Evolutionary conservation across 2,329 filamentous ascomycete species (phyloP), one percentile per base, ranked within the genome.

Genomic region (Cytospora piceicola): DNA sequence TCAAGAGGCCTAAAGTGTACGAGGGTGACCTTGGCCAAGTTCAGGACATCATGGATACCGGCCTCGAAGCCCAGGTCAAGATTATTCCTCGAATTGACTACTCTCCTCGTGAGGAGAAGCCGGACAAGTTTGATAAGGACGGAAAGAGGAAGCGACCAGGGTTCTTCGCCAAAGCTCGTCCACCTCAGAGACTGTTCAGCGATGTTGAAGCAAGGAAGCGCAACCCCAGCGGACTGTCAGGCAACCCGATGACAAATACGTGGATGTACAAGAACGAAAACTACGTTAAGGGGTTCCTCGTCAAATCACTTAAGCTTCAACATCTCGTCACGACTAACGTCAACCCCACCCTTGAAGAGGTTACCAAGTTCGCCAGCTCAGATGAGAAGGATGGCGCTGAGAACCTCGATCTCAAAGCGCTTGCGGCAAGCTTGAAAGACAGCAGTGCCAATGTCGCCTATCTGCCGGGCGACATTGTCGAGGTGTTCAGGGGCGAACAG

Each of bases 401-500:
- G 72, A 96, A 96, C 70, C 85, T 99, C 42, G 95, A 99, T 78
- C 85, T 99, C 53, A 91, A 94, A 72, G 93, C 94, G 1, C 83
- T 99, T 61, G 93, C 94, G 11, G 91, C 93, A 58, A 97, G 93
- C 70, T 82, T 98, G 62, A 97, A 96, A 75, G 91, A 92, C 66
- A 91, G 88, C 70, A 91, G 91, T 67, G 88, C 89, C 11, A 90
- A 91, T 68, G 90, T 94, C 39, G 90, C 91, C 4, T 99, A 97
- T 73, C 85, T 96, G 6, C 92, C 94, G 3, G 96, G 96, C 39
- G 95, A 99, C 75, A 88, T 94, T n/a, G 94, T 99, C 27, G 94
- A 98, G 77, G 93, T 99, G 53, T 98, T 94, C 77, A 89, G 94
- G 65, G 95, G 95, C 70, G 95, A 99, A 79, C 95, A 99, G 75